These are phyloP conservation scores for Aspergillus ruber DNA, from an alignment of 2,329 filamentous ascomycete species.

Conservation along the genomic window DNA sequence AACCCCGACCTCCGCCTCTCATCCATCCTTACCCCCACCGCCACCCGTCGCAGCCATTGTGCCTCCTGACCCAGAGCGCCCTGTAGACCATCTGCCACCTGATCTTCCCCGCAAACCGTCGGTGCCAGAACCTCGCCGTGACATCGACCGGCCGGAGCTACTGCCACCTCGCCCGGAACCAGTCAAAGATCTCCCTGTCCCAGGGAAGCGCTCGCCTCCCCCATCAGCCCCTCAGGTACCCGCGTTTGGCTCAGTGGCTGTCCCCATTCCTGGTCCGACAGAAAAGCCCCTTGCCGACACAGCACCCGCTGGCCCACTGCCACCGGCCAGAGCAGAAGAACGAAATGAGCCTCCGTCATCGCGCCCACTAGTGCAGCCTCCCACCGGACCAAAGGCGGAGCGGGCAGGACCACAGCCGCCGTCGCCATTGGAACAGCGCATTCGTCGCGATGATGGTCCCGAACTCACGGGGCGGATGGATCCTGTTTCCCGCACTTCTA, in stretches of 20 bases:
- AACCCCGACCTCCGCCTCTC: slow-evolving; percentile 12
- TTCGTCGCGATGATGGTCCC: slow-evolving; percentile 15
- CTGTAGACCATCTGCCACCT: slow-evolving; percentile 15
- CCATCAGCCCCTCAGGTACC: slow-evolving; percentile 38
- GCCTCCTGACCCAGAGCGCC: slow-evolving; percentile 15
- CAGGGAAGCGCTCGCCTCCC: slow-evolving; percentile 29
- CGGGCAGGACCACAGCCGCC: slow-evolving; percentile 18
- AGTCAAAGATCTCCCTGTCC: slow-evolving; percentile 19
- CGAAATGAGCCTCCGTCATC: slow-evolving; percentile 12
- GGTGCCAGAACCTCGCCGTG: slow-evolving; percentile 24
- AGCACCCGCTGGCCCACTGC: slow-evolving; percentile 1
- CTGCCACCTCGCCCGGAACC: slow-evolving; percentile 19
- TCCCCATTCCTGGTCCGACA: slow-evolving; percentile 18
- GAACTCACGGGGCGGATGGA: slow-evolving; percentile 22
- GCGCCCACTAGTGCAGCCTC: slow-evolving; percentile 28
- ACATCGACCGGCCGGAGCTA: slow-evolving; percentile 24
- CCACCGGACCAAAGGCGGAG: slow-evolving; percentile 41
- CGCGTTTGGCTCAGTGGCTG: slow-evolving; percentile 35
- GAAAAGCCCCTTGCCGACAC: slow-evolving; percentile 16
- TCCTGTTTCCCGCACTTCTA: slow-evolving; percentile 16
- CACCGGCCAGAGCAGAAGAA: slow-evolving; percentile 14
- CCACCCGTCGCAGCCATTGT: slow-evolving; percentile 1
- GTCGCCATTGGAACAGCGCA: slow-evolving; percentile 17
- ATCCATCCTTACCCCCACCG: slow-evolving; percentile 4
- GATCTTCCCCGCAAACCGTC: slow-evolving; percentile 22